Conservation (phyloP, 345 rosid genomes). For the Citrus cavaleriei region DNA sequence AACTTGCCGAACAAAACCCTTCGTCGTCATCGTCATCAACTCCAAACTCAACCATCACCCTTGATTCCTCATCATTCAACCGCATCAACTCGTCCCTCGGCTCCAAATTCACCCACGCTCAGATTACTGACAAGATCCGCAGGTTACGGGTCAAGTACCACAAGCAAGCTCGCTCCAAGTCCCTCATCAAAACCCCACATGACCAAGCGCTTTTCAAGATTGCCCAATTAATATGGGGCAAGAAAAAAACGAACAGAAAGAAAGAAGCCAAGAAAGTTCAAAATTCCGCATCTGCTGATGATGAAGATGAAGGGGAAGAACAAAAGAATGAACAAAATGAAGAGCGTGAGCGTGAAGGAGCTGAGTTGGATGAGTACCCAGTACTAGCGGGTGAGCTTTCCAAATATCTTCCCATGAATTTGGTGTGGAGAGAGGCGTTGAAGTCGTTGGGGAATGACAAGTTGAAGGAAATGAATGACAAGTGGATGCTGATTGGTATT, state of each 20-base stretch:
- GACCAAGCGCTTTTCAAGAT: constrained; percentile 21
- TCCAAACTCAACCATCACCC: background rate
- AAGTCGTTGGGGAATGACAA: constrained; percentile 14
- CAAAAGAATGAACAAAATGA: background rate
- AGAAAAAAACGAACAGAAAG: background rate
- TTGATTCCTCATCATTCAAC: constrained; percentile 9
- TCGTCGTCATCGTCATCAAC: background rate
- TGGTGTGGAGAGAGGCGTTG: constrained; percentile 22
- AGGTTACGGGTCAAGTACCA: constrained; percentile 27
- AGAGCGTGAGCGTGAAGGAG: background rate
- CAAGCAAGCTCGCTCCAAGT: constrained; percentile 25
- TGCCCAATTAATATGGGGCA: constrained; percentile 28
- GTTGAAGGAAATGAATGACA: constrained; percentile 29
- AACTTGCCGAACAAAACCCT: background rate
- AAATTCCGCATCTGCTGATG: background rate
- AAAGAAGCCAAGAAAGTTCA: background rate
- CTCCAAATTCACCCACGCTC: constrained; percentile 24
- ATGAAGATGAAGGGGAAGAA: background rate
- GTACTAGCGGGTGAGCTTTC: constrained; percentile 20
- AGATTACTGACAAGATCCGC: constrained; percentile 29
- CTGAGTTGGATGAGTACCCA: constrained; percentile 22
- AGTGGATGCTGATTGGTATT: constrained; percentile 23
- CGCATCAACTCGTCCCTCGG: constrained; percentile 15
- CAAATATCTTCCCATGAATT: background rate
- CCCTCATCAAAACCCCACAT: constrained; percentile 25